Evolutionary conservation across 768 basidiomycete genomes (phyloP).

Genomic region (Kwoniella bestiolae): DNA sequence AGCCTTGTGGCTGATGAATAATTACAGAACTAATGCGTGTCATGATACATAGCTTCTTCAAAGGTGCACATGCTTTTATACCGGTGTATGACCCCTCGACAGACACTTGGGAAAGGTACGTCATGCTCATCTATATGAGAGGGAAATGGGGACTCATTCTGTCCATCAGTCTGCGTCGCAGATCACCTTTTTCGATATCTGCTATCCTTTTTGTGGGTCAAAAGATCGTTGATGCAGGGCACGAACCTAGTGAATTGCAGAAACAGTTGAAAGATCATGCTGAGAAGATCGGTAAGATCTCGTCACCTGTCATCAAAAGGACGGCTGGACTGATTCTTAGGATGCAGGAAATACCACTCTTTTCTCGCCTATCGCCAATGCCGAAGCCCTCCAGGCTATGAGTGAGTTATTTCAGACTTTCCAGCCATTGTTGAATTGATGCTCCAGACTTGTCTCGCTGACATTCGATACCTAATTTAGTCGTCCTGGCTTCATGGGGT

Average conservation of each 20-base stretch:
- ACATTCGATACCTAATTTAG: background rate
- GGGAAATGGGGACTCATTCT: too few relatives aligned
- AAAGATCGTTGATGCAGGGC: constrained; percentile 26
- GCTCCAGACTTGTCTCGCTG: background rate
- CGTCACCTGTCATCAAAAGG: background rate
- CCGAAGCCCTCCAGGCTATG: constrained; percentile 31
- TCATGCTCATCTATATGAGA: too few relatives aligned
- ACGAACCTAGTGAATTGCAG: constrained; percentile 19
- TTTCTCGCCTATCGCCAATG: constrained; percentile 22
- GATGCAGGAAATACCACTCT: constrained; percentile 7
- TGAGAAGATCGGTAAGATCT: constrained; percentile 22
- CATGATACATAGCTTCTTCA: constrained; percentile 37
- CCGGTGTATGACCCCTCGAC: constrained; percentile 43
- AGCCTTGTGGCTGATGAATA: background rate
- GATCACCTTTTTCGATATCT: constrained; percentile 26
- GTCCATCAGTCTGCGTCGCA: constrained; percentile 25
- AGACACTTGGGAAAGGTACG: constrained; percentile 46
- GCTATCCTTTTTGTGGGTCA: constrained; percentile 25
- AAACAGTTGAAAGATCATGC: constrained; percentile 23
- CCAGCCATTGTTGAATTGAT: too few relatives aligned
- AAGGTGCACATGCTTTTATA: constrained; percentile 39
- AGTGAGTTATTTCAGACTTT: constrained; percentile 4
- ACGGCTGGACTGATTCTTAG: background rate
- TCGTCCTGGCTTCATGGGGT: constrained; percentile 31
- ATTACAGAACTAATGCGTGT: background rate